Conservation (phyloP, 176 grass and related monocot species). For the Neostapfia colusana region DNA sequence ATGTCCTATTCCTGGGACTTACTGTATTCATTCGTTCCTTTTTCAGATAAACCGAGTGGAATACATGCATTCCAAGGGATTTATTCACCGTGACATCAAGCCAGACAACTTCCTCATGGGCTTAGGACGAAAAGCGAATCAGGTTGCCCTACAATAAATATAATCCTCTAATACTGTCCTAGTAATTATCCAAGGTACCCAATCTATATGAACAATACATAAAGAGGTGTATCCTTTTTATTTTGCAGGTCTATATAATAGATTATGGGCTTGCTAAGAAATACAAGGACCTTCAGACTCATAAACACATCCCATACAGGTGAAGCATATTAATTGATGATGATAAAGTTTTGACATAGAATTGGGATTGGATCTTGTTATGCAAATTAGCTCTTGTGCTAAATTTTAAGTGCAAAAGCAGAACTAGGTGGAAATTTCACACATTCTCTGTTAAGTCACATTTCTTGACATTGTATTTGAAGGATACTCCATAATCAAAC, state of each 20-base stretch:
- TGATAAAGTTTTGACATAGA: conserved; percentile 25
- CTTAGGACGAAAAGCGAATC: conserved; percentile 84
- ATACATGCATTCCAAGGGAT: conserved; percentile 92
- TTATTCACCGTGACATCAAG: conserved; percentile 94
- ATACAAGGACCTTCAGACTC: conserved; percentile 91
- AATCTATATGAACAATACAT: conserved; percentile 6
- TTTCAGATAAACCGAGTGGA: conserved; percentile 83
- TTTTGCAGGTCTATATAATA: conserved; percentile 81
- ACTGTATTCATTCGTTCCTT: background rate
- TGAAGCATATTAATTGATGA: conserved; percentile 37
- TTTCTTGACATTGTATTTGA: background rate
- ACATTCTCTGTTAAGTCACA: background rate
- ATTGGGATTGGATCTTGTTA: background rate
- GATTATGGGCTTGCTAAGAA: conserved; percentile 97
- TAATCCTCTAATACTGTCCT: background rate
- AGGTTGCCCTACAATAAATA: conserved; percentile 50
- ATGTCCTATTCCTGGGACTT: background rate
- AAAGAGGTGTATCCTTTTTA: background rate
- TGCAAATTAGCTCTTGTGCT: conserved; percentile 2
- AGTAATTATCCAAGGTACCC: background rate
- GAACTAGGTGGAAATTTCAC: background rate
- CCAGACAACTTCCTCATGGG: conserved; percentile 93
- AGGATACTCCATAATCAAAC: background rate
- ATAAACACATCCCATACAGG: conserved; percentile 95
- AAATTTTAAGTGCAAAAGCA: conserved; percentile 18